Conservation (phyloP, 2,329 filamentous ascomycete genomes). For the Emydomyces testavorans region DNA sequence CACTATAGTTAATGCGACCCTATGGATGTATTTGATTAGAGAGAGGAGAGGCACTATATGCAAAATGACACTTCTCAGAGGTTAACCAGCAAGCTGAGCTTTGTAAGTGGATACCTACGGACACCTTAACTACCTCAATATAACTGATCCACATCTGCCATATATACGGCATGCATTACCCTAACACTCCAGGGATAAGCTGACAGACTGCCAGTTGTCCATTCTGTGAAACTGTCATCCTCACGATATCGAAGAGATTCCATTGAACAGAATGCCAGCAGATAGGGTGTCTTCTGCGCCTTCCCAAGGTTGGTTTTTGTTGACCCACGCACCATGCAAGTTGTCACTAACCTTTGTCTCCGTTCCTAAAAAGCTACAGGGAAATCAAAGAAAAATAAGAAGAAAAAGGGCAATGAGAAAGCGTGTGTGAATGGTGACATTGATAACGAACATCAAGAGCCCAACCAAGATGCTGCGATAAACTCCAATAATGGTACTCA, state of each 20-base stretch:
- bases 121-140: too few relatives aligned
- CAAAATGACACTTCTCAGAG: too few relatives aligned
- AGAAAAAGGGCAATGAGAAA: conserved; percentile 44
- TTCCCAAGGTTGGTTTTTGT: conserved; percentile 19
- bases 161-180: too few relatives aligned
- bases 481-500: conserved; percentile 23
- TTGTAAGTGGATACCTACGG: conserved; percentile 1
- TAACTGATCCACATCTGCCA: neutral
- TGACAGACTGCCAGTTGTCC: neutral
- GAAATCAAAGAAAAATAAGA: conserved; percentile 48
- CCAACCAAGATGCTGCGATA: conserved; percentile 16
- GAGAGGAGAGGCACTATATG: too few relatives aligned
- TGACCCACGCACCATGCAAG: neutral
- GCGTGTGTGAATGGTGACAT: conserved; percentile 30
- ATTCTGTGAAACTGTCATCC: neutral
- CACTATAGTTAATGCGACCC: neutral
- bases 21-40: neutral
- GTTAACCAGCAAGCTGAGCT: conserved; percentile 5
- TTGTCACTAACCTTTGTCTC: neutral
- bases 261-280: conserved; percentile 11
- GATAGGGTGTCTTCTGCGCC: conserved; percentile 9
- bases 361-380: conserved; percentile 25
- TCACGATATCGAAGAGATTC: neutral
- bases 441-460: conserved; percentile 19
- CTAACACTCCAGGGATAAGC: neutral